Percentiles rank a stretch among this genome's conserved stretches.
phyloP scores from a whole-genome alignment of 352 stramenopile genomes.

The Pythium phragmitis region DNA sequence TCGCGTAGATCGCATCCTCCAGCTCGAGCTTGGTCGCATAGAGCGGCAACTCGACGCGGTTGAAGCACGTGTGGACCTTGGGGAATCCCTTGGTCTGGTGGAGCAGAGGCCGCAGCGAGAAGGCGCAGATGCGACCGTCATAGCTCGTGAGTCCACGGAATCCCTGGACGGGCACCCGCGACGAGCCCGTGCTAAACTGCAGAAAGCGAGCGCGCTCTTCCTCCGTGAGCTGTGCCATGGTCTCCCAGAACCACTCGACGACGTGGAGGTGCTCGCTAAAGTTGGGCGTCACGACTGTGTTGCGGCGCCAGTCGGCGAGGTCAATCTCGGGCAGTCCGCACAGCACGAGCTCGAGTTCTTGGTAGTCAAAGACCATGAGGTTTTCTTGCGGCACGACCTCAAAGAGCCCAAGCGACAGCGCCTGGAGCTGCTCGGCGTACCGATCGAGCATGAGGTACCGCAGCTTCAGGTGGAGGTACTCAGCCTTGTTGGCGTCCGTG shows the following conservation, averaged over 20 bases:
- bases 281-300: slow-evolving; percentile 61
- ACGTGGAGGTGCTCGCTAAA: slow-evolving; percentile 49
- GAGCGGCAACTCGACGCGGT: slow-evolving; percentile 77
- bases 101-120: slow-evolving; percentile 56
- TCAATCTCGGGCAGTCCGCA: slow-evolving; percentile 87
- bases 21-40: slow-evolving; percentile 89
- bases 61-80: slow-evolving; percentile 84
- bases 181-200: slow-evolving; percentile 86
- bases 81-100: slow-evolving; percentile 68
- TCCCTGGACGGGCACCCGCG: slow-evolving; percentile 81
- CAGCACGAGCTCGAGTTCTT: slow-evolving; percentile 93
- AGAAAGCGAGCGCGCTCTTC: slow-evolving; percentile 81
- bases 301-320: slow-evolving; percentile 82
- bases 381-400: slow-evolving; percentile 96
- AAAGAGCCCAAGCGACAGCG: slow-evolving; percentile 90
- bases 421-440: slow-evolving; percentile 91
- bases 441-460: slow-evolving; percentile 95
- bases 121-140: slow-evolving; percentile 78
- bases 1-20: slow-evolving; percentile 92
- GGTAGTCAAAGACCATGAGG: slow-evolving; percentile 97
- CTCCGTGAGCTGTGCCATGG: slow-evolving; percentile 50
- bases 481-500: slow-evolving; percentile 94
- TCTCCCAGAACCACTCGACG: slow-evolving; percentile 79
- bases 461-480: slow-evolving; percentile 93
- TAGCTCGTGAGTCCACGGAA: slow-evolving; percentile 84